Evolutionary conservation across 2,329 filamentous ascomycete genomes (phyloP).

Genomic region (Scortechinia acanthostroma): DNA sequence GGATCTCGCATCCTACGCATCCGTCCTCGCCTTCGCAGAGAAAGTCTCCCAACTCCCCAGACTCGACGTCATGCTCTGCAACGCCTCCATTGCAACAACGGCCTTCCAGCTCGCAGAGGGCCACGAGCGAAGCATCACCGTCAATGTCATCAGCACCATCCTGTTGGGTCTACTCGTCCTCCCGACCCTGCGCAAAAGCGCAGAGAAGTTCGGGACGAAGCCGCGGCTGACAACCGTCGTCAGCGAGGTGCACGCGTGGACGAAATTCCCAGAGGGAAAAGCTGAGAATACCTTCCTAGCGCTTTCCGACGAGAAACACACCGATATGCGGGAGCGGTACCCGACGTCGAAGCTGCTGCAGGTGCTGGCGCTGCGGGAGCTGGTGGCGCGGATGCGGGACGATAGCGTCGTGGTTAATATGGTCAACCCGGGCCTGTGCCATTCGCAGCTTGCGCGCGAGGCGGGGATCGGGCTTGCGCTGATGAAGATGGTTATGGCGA

Average conservation of each 20-base stretch:
- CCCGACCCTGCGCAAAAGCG: conserved; percentile 27
- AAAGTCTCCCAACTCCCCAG: conserved; percentile 21
- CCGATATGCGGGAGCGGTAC: conserved; percentile 22
- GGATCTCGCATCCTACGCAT: conserved; percentile 29
- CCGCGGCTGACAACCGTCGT: conserved; percentile 28
- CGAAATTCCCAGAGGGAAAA: conserved; percentile 21
- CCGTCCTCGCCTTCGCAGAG: conserved; percentile 24
- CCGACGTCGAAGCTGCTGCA: conserved; percentile 23
- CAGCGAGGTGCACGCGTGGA: conserved; percentile 25
- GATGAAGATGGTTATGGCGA: conserved; percentile 5
- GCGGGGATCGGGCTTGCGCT: neutral
- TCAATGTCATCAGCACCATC: conserved; percentile 37
- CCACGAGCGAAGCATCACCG: conserved; percentile 29
- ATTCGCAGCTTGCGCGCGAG: conserved; percentile 18
- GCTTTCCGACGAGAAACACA: conserved; percentile 14
- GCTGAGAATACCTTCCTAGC: conserved; percentile 19
- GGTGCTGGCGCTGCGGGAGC: conserved; percentile 17
- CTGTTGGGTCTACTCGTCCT: conserved; percentile 32
- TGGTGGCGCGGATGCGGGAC: conserved; percentile 16
- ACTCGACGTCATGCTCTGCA: conserved; percentile 31
- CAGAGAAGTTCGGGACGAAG: conserved; percentile 15
- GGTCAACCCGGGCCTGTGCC: conserved; percentile 43
- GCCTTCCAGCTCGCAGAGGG: conserved; percentile 19
- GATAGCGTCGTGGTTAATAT: conserved; percentile 35
- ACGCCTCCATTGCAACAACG: conserved; percentile 22